These are phyloP conservation scores for Termitomyces sp. DNA, from an alignment of 768 basidiomycete species.

Conservation along the genomic window DNA sequence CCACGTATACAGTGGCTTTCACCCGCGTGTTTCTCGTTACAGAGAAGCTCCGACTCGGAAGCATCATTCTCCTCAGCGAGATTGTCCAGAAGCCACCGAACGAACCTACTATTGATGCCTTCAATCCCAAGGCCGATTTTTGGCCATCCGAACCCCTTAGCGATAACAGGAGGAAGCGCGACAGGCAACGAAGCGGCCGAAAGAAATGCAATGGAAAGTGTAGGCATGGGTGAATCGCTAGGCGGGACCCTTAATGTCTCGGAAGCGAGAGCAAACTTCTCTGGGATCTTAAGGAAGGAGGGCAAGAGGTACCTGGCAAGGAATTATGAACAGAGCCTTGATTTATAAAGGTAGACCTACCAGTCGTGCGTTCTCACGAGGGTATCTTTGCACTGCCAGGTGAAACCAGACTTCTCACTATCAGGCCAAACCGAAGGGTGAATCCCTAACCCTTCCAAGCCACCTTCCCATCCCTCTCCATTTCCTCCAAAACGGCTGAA, in stretches of 20 bases:
- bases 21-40: conserved; percentile 11
- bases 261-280: conserved; percentile 50
- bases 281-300: conserved; percentile 78
- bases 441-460: conserved; percentile 75
- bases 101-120: conserved; percentile 79
- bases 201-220: conserved; percentile 73
- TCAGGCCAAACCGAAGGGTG: conserved; percentile 87
- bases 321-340: not conserved
- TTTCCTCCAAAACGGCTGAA: conserved; percentile 82
- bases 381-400: conserved; percentile 72
- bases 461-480: conserved; percentile 65
- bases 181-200: conserved; percentile 82
- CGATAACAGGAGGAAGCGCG: conserved; percentile 71
- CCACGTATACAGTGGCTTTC: conserved; percentile 56
- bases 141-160: conserved; percentile 85
- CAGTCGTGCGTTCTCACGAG: conserved; percentile 82
- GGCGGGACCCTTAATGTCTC: conserved; percentile 30
- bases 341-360: conserved; percentile 33
- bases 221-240: conserved; percentile 31
- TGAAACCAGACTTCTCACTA: conserved; percentile 66
- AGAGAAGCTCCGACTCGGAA: conserved; percentile 7
- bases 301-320: conserved; percentile 70
- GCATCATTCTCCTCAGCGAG: conserved; percentile 28
- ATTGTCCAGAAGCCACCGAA: conserved; percentile 62
- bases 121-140: conserved; percentile 73